Evolutionary conservation across 345 rosid species (phyloP).

Genomic region (Jatropha curcas): DNA sequence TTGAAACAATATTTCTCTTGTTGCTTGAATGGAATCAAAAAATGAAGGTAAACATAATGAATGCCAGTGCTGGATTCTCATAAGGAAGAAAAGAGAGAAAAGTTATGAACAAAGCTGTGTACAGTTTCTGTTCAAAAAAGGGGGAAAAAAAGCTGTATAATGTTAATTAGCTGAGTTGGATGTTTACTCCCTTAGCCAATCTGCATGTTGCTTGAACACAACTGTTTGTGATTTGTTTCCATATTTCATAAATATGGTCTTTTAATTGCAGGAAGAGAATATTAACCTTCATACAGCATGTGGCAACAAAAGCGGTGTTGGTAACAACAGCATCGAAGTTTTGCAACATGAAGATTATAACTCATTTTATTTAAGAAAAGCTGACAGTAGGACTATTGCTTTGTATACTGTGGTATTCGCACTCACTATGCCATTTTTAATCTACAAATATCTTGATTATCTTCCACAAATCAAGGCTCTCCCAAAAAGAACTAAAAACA

Average conservation of each 20-base stretch:
- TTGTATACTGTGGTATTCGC: slow-evolving; percentile 55
- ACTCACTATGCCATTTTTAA: slow-evolving; percentile 56
- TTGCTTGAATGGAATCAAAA: background rate
- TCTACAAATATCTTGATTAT: slow-evolving; percentile 71
- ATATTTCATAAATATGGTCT: slow-evolving; percentile 4
- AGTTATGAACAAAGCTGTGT: no score
- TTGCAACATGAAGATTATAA: slow-evolving; percentile 32
- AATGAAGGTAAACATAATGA: background rate
- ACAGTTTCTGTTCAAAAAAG: no score
- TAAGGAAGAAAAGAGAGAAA: background rate
- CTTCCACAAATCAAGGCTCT: slow-evolving; percentile 60
- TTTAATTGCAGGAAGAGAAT: slow-evolving; percentile 67
- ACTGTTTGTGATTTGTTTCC: background rate
- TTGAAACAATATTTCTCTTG: background rate
- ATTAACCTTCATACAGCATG: slow-evolving; percentile 45
- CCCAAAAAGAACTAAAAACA: slow-evolving; percentile 45
- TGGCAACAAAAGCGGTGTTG: slow-evolving; percentile 33
- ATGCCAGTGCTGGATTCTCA: background rate
- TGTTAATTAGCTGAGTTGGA: background rate
- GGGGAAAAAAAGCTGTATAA: background rate
- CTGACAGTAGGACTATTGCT: slow-evolving; percentile 62
- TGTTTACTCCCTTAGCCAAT: background rate
- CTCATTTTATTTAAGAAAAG: slow-evolving; percentile 35
- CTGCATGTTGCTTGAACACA: background rate
- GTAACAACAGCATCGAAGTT: slow-evolving; percentile 28